Conservation (phyloP, 345 rosid genomes). For the Noccaea caerulescens region DNA sequence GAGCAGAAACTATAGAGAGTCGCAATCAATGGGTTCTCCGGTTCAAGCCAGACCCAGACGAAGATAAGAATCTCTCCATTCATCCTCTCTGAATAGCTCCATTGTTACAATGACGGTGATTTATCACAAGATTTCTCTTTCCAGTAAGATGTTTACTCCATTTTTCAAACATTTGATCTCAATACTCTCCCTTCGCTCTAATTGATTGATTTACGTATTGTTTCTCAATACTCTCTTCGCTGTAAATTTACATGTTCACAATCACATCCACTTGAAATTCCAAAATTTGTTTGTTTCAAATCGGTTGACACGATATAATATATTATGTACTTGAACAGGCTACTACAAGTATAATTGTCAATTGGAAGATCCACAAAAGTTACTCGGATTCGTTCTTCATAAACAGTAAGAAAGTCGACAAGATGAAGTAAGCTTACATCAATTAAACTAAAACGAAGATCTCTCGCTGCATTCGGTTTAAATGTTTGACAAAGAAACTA, state of each 20-base stretch:
- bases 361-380: no score
- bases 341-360: no score
- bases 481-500: background rate
- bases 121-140: background rate
- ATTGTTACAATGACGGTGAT: background rate
- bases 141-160: background rate
- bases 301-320: no score
- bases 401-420: background rate
- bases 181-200: background rate
- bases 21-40: slow-evolving; percentile 60
- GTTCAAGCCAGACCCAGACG: slow-evolving; percentile 60
- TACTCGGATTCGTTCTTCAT: no score
- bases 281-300: no score
- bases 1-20: slow-evolving; percentile 51
- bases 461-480: background rate
- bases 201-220: background rate
- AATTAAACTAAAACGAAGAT: background rate
- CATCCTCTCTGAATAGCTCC: background rate
- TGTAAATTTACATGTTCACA: no score
- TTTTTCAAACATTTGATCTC: slow-evolving; percentile 1
- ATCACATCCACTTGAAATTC: no score
- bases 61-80: slow-evolving; percentile 44
- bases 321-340: no score
- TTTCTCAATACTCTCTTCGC: no score
- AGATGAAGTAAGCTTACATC: background rate